Base-by-base conservation (phyloP, 345 rosid genomes). In the Ricinus communis region DNA sequence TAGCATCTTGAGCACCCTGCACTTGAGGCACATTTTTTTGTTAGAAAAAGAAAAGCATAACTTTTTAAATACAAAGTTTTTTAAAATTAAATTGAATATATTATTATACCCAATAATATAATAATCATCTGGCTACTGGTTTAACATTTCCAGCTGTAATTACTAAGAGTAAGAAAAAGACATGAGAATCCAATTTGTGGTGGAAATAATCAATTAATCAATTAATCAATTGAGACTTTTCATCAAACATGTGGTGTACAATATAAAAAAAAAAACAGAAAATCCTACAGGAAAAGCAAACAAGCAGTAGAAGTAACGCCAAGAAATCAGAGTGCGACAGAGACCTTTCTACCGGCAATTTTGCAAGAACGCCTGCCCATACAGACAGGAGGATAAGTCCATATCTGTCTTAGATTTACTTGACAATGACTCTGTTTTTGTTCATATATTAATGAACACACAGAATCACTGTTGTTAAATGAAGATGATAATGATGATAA, bases 281-380 rank as follows among this genome's bases (percentile, higher is more conserved):
- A n/a, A n/a, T n/a, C n/a, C n/a, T n/a, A n/a, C n/a, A n/a, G n/a
- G n/a, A n/a, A n/a, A n/a, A n/a, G n/a, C n/a, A n/a, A n/a, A n/a
- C n/a, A n/a, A n/a, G n/a, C n/a, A n/a, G n/a, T n/a, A n/a, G n/a
- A n/a, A n/a, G n/a, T n/a, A n/a, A n/a, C n/a, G n/a, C n/a, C n/a
- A n/a, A n/a, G n/a, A n/a, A n/a, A n/a, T n/a, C n/a, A n/a, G n/a
- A n/a, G n/a, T n/a, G n/a, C n/a, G n/a, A n/a, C n/a, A n/a, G n/a
- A n/a, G 61, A 93, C 97, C 96, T 91, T 94, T 70, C 95, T 83
- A 43, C 93, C 95, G 27, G 98, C 96, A 61, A 94, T 91, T 72
- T 91, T 94, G 81, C 83, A 77, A 68, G 98, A 94, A 71, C 93
- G 92, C 75, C 97, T 74, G 74, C 98, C 96, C 97, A 88, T 88